phyloP scores from a whole-genome alignment of 768 basidiomycete species.

The Phylloporus sp. region DNA sequence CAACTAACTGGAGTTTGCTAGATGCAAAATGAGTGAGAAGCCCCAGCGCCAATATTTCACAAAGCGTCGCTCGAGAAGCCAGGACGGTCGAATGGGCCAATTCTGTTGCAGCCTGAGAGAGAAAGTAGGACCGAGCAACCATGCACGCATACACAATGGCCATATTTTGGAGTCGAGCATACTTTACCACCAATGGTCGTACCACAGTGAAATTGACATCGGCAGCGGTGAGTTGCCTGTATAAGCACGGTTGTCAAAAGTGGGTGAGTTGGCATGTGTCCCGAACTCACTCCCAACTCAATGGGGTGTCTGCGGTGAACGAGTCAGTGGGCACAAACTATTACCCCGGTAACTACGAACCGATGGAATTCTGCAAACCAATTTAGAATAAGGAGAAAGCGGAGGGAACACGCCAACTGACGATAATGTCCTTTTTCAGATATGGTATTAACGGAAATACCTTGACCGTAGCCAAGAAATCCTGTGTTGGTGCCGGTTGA shows the following conservation, averaged over 20 bases:
- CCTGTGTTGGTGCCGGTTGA: conserved; percentile 47
- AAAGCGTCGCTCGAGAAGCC: conserved; percentile 66
- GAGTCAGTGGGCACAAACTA: background rate
- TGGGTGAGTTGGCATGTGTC: background rate
- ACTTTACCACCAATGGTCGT: conserved; percentile 72
- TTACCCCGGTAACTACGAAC: conserved; percentile 11
- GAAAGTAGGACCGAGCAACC: conserved; percentile 74
- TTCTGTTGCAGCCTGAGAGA: conserved; percentile 60
- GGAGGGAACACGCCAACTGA: conserved; percentile 34
- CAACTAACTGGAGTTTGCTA: conserved; percentile 67
- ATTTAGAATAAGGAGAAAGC: conserved; percentile 14
- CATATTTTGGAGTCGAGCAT: conserved; percentile 71
- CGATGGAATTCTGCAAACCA: conserved; percentile 22
- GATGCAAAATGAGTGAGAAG: conserved; percentile 69
- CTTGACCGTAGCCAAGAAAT: conserved; percentile 54
- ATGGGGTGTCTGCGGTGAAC: conserved; percentile 49
- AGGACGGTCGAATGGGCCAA: conserved; percentile 76
- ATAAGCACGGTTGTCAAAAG: conserved; percentile 6
- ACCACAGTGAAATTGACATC: conserved; percentile 80
- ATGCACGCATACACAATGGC: conserved; percentile 73
- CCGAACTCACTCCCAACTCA: conserved; percentile 75
- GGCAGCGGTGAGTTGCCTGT: conserved; percentile 74
- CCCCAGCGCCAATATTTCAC: conserved; percentile 88
- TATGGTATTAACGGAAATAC: conserved; percentile 80
- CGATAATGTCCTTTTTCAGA: conserved; percentile 64